phyloP scores from a whole-genome alignment of 106 monocot species.

The Dioscorea dumetorum region DNA sequence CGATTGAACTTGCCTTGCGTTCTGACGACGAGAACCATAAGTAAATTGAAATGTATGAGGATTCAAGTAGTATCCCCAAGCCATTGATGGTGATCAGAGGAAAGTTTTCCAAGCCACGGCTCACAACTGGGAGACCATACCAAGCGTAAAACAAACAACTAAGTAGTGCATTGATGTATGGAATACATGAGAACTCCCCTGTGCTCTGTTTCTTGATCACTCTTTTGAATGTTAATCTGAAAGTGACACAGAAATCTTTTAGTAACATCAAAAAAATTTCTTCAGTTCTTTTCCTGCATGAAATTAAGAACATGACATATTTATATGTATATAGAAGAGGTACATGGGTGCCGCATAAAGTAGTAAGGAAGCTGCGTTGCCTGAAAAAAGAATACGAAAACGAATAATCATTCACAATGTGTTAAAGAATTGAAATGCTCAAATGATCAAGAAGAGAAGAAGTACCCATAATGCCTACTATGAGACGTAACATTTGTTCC shows the following conservation, averaged over 20 bases:
- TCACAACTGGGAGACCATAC: conserved; percentile 75
- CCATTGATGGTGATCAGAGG: conserved; percentile 62
- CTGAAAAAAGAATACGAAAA: conserved; percentile 16
- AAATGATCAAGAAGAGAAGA: background rate
- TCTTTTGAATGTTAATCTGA: conserved; percentile 58
- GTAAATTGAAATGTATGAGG: conserved; percentile 51
- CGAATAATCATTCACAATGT: background rate
- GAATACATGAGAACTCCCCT: conserved; percentile 64
- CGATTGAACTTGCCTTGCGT: conserved; percentile 30
- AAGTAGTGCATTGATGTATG: conserved; percentile 56
- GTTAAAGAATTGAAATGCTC: background rate
- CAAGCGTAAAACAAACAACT: conserved; percentile 72
- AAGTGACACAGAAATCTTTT: background rate
- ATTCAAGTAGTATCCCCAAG: conserved; percentile 53
- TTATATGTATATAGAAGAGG: background rate
- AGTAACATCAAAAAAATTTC: background rate
- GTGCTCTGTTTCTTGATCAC: conserved; percentile 54
- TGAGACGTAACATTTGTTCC: background rate
- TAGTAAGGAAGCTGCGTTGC: conserved; percentile 62
- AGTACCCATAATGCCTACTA: background rate
- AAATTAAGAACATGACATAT: background rate
- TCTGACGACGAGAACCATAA: conserved; percentile 34
- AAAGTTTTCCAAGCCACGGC: conserved; percentile 51
- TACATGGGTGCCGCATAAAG: conserved; percentile 66
- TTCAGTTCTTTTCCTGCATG: background rate